These are phyloP conservation scores for Kodamaea ohmeri DNA, from an alignment of 1,139 yeast genomes.

Conservation along the genomic window DNA sequence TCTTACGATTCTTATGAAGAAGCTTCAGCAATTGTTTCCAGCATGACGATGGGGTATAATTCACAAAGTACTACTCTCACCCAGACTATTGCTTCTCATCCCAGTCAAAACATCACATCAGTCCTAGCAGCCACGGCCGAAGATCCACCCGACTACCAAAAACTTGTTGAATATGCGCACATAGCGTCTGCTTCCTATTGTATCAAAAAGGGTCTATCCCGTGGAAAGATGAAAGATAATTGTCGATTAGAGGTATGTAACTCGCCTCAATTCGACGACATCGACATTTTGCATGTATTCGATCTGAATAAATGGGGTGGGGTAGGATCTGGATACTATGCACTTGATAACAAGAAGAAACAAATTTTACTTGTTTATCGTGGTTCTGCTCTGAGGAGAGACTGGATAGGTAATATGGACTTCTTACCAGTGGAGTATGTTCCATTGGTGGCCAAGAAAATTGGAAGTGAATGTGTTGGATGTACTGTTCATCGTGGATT, in stretches of 20 bases:
- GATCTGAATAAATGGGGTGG: conserved; percentile 41
- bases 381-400: conserved; percentile 57
- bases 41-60: too few relatives aligned
- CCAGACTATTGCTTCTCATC: too few relatives aligned
- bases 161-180: conserved; percentile 34
- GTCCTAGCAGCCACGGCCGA: not conserved
- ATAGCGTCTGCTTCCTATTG: conserved; percentile 41
- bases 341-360: conserved; percentile 35
- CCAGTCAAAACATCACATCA: too few relatives aligned
- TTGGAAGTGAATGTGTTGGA: conserved; percentile 31
- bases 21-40: too few relatives aligned
- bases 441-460: conserved; percentile 22
- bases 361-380: conserved; percentile 47
- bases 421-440: conserved; percentile 38
- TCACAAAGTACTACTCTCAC: too few relatives aligned
- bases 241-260: conserved; percentile 27
- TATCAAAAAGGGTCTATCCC: conserved; percentile 28
- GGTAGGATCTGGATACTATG: conserved; percentile 54
- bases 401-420: conserved; percentile 55
- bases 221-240: conserved; percentile 24
- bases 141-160: conserved; percentile 23
- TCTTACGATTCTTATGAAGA: too few relatives aligned
- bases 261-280: conserved; percentile 19
- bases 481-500: conserved; percentile 66
- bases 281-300: conserved; percentile 35